Base-by-base conservation (phyloP, 139 green algal genomes). In the Astrephomene gubernaculifera region DNA sequence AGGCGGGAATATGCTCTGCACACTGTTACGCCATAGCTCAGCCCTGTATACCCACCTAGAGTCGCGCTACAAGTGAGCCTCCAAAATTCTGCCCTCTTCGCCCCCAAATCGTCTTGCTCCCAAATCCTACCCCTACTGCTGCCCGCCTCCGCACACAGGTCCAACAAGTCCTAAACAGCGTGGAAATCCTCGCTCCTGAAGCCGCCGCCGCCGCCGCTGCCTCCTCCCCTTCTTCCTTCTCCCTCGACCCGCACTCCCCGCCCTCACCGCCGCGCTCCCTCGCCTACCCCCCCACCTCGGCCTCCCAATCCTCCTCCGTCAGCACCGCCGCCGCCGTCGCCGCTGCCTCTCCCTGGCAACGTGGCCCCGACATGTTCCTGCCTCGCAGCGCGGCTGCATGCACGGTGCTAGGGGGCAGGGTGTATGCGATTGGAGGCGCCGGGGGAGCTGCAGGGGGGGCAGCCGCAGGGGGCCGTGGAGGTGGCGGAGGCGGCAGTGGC, bases 361-460 rank as follows among this genome's bases (percentile, higher is more conserved):
- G 22, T 9, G 71, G 44, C 0, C 72, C 89, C 1, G 41, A 75
- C 57, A 92, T 96, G 92, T 36, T 54, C n/a, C 22, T 79, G 2
- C 74, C 88, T 0, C 91, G 93, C 49, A 88, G 70, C 80, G 88
- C 90, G 2, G 84, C 93, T 38, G 93, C 71, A 3, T 88, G 85
- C 4, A 89, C 82, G 0, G 82, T 90, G 17, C 64, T 96, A 45
- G 29, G 75, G 25, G 35, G 65, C 7, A 31, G 43, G 2, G 54
- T 95, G 39, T 96, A 90, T 53, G 94, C 90, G 1, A 79, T 96
- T 29, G 94, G 94, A 21, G 94, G 94, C 10, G 49, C 36, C 27
- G 57, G 80, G 0, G 45, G 69, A n/a, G n/a, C n/a, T n/a, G n/a
- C n/a, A n/a, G n/a, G n/a, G n/a, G n/a, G n/a, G n/a, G n/a, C n/a